A percentile compares a stretch with the other conserved stretches of the same genome.
Conservation (phyloP, 768 basidiomycete genomes). For the Amanita pseudoporphyria region DNA sequence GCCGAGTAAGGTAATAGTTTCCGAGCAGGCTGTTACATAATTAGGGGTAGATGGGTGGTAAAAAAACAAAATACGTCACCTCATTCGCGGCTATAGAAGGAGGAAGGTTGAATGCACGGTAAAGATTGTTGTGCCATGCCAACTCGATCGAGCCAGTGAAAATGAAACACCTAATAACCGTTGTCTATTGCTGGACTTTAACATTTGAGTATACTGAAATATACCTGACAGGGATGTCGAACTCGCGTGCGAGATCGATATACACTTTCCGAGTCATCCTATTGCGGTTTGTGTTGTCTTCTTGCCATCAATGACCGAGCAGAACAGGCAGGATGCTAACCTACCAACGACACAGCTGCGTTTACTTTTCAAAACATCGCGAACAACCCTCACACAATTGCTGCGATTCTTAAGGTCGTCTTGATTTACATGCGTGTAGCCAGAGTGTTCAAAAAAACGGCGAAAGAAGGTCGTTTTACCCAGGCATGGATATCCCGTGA, state of each 20-base stretch:
- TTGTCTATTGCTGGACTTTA: not conserved
- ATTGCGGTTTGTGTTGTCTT: slow-evolving; percentile 93
- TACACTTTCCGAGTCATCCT: slow-evolving; percentile 59
- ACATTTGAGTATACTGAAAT: not conserved
- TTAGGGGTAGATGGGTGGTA: slow-evolving; percentile 2
- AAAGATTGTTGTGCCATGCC: slow-evolving; percentile 91
- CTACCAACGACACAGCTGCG: slow-evolving; percentile 72
- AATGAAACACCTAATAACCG: slow-evolving; percentile 49
- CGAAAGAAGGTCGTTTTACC: slow-evolving; percentile 83
- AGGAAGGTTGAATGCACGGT: slow-evolving; percentile 62
- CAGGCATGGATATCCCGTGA: slow-evolving; percentile 43
- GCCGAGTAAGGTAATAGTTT: slow-evolving; percentile 50
- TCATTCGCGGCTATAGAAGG: slow-evolving; percentile 31
- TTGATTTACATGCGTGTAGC: slow-evolving; percentile 83
- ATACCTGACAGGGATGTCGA: slow-evolving; percentile 48
- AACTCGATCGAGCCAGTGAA: slow-evolving; percentile 74
- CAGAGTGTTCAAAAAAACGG: slow-evolving; percentile 52
- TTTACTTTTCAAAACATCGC: slow-evolving; percentile 41
- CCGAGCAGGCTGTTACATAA: slow-evolving; percentile 32
- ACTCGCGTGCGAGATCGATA: slow-evolving; percentile 51
- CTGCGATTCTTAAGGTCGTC: slow-evolving; percentile 67
- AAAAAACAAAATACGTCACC: slow-evolving; percentile 20
- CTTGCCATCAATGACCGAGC: not conserved
- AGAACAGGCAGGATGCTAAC: slow-evolving; percentile 12
- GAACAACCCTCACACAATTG: slow-evolving; percentile 63